Evolutionary conservation across 23 red algal species (phyloP), one percentile per base, ranked within the genome.

Genomic region (Gracilaria gracilis): DNA sequence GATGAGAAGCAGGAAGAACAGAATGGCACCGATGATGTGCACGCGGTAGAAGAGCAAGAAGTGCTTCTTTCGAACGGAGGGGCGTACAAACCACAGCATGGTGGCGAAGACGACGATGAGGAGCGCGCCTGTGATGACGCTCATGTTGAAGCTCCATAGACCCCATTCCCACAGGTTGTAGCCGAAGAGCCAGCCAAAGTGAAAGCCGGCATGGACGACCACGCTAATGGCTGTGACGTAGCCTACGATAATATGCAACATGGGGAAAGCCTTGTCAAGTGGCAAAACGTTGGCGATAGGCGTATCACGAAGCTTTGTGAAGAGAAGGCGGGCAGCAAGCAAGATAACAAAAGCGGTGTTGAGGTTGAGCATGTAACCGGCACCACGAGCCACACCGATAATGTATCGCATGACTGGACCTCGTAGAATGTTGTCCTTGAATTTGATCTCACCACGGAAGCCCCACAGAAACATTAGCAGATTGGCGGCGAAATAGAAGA

Each of bases 341-440:
- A 95, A 67, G 20, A 95, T 44, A 13, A 95, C 85, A 21, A 95
- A 79, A 2, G 85, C 76, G 21, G 85, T 84, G 72, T 95, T 95
- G 31, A 95, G 69, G 46, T 95, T 95, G 36, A 95, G 93, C 29
- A 71, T 79, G 76, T 84, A 82, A 14, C 93, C 93, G 21, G 80
- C 72, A 17, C 93, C 93, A 73, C 93, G 93, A 9, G 85, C 93
- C 15, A 95, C 49, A 15, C 42, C 59, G 28, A 88, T 79, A 47
- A 88, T 72, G 61, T 80, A 88, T 3, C 61, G 61, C 4, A 78
- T 50, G 57, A 29, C 24, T 11, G 25, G 24, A 13, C 61, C 47
- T 40, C 12, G 16, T 28, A 11, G 4, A 29, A 66, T 31, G 47
- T 70, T 84, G 64, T 61, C 46, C 19, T 51, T 9, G 29, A 61